Evolutionary conservation across 768 basidiomycete species (phyloP).

Genomic region (Leccinum rimulosum): DNA sequence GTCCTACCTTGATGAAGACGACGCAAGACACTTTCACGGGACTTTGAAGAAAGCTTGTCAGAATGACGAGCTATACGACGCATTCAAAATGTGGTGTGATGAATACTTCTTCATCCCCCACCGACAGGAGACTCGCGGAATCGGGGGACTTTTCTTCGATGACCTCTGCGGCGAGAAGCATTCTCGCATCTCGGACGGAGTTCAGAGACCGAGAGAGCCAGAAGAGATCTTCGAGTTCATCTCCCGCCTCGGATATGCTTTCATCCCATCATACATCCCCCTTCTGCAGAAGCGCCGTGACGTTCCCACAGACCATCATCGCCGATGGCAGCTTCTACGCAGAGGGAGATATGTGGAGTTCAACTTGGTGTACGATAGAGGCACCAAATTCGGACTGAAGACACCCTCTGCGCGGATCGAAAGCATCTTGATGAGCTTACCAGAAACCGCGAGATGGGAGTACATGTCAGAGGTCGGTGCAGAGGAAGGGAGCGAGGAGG

Average conservation of each 20-base stretch:
- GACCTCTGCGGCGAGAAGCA: constrained; percentile 75
- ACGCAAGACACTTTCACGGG: constrained; percentile 83
- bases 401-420: constrained; percentile 87
- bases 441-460: constrained; percentile 87
- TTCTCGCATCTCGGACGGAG: constrained; percentile 48
- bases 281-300: constrained; percentile 65
- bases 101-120: constrained; percentile 95
- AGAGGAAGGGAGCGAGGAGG: constrained; percentile 63
- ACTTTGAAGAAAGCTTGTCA: constrained; percentile 78
- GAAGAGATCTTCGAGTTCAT: constrained; percentile 79
- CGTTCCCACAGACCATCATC: constrained; percentile 60
- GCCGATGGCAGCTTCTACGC: constrained; percentile 91
- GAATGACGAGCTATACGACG: constrained; percentile 64
- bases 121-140: constrained; percentile 78
- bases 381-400: constrained; percentile 83
- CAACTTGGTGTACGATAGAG: constrained; percentile 83
- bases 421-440: constrained; percentile 87
- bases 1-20: constrained; percentile 85
- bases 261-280: constrained; percentile 88
- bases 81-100: constrained; percentile 96
- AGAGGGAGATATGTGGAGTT: constrained; percentile 96
- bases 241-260: constrained; percentile 68
- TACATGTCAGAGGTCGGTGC: constrained; percentile 77
- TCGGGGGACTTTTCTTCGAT: constrained; percentile 97
- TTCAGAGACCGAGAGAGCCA: constrained; percentile 51